Percentiles rank a stretch among this genome's conserved stretches.
Evolutionary conservation across 176 grass and related monocot species (phyloP).

Genomic region (Ensete glaucum): DNA sequence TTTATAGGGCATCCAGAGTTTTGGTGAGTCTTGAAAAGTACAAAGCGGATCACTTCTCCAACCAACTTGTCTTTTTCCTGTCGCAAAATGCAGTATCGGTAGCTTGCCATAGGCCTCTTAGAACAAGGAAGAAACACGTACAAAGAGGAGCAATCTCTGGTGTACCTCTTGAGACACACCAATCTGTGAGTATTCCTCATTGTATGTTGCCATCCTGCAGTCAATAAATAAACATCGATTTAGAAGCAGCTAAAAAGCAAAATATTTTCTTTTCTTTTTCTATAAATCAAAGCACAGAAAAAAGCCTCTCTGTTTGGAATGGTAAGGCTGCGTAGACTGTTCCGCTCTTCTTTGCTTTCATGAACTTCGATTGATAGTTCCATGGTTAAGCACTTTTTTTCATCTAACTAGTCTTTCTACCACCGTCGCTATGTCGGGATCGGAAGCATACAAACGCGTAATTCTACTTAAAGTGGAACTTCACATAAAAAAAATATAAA

Average conservation of each 20-base stretch:
- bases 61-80: constrained; percentile 98
- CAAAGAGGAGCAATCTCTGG: background rate
- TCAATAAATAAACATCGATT: background rate
- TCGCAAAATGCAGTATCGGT: background rate
- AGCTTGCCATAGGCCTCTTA: background rate
- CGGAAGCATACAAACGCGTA: background rate
- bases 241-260: background rate
- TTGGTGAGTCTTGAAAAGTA: constrained; percentile 78
- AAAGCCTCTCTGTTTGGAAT: background rate
- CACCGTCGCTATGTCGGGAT: background rate
- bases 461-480: background rate
- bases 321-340: background rate
- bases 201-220: constrained; percentile 37
- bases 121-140: background rate
- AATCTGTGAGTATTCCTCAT: constrained; percentile 51
- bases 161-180: constrained; percentile 61
- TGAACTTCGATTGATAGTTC: background rate
- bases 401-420: background rate
- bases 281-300: background rate
- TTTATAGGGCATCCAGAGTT: constrained; percentile 69
- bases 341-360: background rate
- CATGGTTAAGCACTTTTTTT: background rate
- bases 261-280: background rate
- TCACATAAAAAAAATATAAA: background rate
- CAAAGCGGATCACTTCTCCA: constrained; percentile 66